A percentile compares a stretch with the other conserved stretches of the same genome.
Conservation (phyloP, 106 monocot species). For the Iris macrosiphon region DNA sequence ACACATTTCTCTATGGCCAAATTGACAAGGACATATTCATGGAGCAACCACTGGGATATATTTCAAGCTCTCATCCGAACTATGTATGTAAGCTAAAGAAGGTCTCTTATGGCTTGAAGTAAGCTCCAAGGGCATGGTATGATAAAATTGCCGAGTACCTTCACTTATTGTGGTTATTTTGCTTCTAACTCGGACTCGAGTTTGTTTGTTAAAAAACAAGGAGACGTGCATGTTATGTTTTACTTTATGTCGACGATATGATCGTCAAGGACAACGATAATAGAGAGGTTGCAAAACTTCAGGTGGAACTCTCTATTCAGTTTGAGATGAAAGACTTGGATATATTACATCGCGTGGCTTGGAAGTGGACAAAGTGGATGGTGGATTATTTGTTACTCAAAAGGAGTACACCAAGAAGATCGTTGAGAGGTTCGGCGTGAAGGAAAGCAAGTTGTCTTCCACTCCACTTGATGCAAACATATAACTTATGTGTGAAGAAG, state of each 20-base stretch:
- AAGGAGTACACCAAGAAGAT: not conserved
- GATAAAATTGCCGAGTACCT: no score
- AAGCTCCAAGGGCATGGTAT: no score
- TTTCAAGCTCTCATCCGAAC: not conserved
- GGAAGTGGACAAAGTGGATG: not conserved
- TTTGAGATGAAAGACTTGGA: not conserved
- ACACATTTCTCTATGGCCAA: not conserved
- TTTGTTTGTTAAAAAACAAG: no score
- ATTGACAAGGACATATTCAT: not conserved
- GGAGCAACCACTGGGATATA: not conserved
- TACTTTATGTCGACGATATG: no score
- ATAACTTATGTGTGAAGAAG: not conserved
- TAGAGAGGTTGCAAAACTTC: not conserved
- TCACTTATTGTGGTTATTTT: no score
- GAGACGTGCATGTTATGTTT: no score
- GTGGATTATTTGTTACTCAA: not conserved
- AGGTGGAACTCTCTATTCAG: not conserved
- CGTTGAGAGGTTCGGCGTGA: not conserved
- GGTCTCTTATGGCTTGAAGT: no score
- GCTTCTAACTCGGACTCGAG: no score
- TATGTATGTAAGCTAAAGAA: not conserved
- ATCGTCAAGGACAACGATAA: no score
- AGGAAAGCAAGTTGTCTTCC: not conserved
- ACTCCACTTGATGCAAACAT: not conserved
- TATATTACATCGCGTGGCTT: not conserved